A percentile compares a stretch with the other conserved stretches of the same genome.
These are phyloP conservation scores for Cystobasidium pallidum DNA, from an alignment of 1,284 basidiomycete species.

Conservation along the genomic window DNA sequence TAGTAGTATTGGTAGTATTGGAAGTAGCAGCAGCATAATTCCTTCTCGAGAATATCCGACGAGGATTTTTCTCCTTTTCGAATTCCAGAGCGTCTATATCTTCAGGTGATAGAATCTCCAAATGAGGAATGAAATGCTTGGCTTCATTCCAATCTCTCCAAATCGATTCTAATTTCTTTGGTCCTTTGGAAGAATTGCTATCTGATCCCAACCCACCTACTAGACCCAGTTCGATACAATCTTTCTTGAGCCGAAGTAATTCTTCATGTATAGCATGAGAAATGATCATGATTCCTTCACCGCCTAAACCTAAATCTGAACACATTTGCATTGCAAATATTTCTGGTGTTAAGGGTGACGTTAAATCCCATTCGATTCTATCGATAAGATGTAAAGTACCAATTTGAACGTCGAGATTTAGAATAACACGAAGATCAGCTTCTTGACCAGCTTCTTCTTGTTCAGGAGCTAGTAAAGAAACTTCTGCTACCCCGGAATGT, in stretches of 20 bases:
- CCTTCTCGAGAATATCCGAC: constrained; percentile 13
- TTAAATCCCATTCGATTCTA: constrained; percentile 97
- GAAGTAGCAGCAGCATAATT: constrained; percentile 5
- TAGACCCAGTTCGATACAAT: constrained; percentile 89
- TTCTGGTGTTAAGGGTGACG: constrained; percentile 87
- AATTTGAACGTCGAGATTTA: constrained; percentile 97
- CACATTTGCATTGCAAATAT: constrained; percentile 79
- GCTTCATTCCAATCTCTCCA: constrained; percentile 95
- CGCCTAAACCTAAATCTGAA: constrained; percentile 80
- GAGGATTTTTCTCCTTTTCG: constrained; percentile 28
- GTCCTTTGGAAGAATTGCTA: constrained; percentile 62
- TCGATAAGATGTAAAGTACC: constrained; percentile 86
- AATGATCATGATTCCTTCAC: constrained; percentile 84
- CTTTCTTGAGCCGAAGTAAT: constrained; percentile 89
- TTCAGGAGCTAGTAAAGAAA: constrained; percentile 57
- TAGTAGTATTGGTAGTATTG: too few relatives aligned
- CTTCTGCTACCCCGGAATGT: constrained; percentile 73
- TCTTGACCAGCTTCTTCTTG: constrained; percentile 58
- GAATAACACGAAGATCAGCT: constrained; percentile 82
- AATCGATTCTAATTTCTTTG: constrained; percentile 79
- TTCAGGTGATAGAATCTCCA: constrained; percentile 82
- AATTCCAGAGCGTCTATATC: constrained; percentile 66
- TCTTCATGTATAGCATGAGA: constrained; percentile 94
- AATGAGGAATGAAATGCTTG: constrained; percentile 85
- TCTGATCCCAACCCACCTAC: constrained; percentile 61